Evolutionary conservation across 2,329 filamentous ascomycete species (phyloP), one percentile per base, ranked within the genome.

Genomic region (Aspergillus neoniger): DNA sequence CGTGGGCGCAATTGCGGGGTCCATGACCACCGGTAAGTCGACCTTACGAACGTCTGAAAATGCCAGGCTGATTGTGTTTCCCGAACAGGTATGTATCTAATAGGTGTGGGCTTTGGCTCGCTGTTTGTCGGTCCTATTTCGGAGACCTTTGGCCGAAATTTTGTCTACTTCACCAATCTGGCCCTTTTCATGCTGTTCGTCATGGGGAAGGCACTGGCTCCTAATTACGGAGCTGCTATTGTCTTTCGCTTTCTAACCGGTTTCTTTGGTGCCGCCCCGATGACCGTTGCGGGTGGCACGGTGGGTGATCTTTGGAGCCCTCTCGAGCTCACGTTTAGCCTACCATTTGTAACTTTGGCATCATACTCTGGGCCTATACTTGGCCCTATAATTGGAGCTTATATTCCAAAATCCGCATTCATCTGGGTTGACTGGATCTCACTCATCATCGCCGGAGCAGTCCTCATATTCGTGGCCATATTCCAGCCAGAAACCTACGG

Each of bases 401-500:
- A 53, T 8, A 53, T 53, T 25, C 51, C 51, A 14, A 30, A 30
- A 12, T 53, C 51, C 2, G 12, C 41, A 19, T 44, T 44, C 2
- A 53, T 19, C 6, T 53, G 51, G 51, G 39, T 36, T 7, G 51
- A 53, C 36, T 53, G 51, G 51, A 53, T 53, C 36, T 53, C 51
- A 0, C 51, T 53, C 36, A 53, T 53, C 36, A 53, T 53, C 23
- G 51, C 51, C 7, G 51, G 51, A 12, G n/a, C 36, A 10, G 51
- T 53, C 7, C 12, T 53, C 19, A 39, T 28, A 36, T 53, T 53
- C 17, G 51, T 53, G 19, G 51, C 51, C 6, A 3, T 43, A 19
- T 53, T 53, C 6, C 51, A 53, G 32, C 51, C 51, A 1, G 51
- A 53, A 39, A 53, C 51, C 36, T 53, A 53, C 51, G 51, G 51